Evolutionary conservation across 108 stramenopile species (phyloP), one percentile per base, ranked within the genome.

Genomic region (Schizochytrium sp.): DNA sequence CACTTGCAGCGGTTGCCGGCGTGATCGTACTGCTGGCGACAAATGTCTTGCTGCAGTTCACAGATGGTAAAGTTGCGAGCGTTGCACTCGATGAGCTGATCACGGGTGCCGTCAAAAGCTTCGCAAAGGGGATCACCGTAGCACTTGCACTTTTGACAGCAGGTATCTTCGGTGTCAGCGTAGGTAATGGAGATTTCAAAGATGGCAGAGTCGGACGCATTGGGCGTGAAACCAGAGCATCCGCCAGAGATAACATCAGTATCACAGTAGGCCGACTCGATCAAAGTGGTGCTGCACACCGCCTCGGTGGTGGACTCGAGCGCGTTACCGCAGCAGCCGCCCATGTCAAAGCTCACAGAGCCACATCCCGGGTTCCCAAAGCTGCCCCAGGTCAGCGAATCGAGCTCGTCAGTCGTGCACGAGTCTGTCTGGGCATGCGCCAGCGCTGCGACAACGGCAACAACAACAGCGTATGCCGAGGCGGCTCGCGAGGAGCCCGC

Each of bases 1-100:
- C 76, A 83, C 48, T 53, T 83, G 76, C 76, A 83, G 4, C 51
- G 76, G 76, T 83, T 83, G 45, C 76, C 76, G 28, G 76, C 76
- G 4, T 83, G 76, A 28, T 83, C 76, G 4, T 53, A 83, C 76
- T 83, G 76, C 25, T 47, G 45, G n/a, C 48, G 48, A 4, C 76
- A 83, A 5, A 83, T 83, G 51, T 53, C 51, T 23, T 83, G 48
- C 45, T 83, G 43, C 48, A 83, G 14, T 0, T 2, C 48, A 23
- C 76, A 83, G 48, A 4, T 47, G 4, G 45, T 53, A 69, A 41
- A 69, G 51, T 83, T 83, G n/a, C 76, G 45, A 16, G 18, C 76
- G 28, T 83, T 5, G 51, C 76, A 83, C 4, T 53, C 45, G 4
- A 83, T 47, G 48, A 47, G 51, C 45, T 83, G 45, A 5, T 83